Percentiles rank a stretch among this genome's conserved stretches.
Evolutionary conservation across 1,139 yeast genomes (phyloP).

Genomic region (Suhomyces atakaporum): DNA sequence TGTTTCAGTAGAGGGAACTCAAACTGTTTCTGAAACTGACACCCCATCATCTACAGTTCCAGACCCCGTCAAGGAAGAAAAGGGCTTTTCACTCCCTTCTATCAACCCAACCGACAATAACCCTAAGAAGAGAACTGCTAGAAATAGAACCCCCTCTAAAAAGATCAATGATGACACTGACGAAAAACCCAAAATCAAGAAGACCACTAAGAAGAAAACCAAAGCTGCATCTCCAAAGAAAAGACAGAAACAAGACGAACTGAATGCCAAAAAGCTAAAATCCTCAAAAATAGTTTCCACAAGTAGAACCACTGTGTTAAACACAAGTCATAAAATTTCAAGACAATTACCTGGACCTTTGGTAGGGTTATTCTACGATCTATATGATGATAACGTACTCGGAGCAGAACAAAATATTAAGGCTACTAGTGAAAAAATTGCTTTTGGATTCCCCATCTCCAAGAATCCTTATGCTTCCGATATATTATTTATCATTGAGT

Average conservation of each 20-base stretch:
- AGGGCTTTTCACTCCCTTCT: too few species aligned
- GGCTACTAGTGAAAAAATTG: constrained; percentile 19
- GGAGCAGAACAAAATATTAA: constrained; percentile 23
- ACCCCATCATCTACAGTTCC: too few species aligned
- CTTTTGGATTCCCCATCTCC: constrained; percentile 34
- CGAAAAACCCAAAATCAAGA: constrained; percentile 2
- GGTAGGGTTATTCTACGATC: constrained; percentile 36
- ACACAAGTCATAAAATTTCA: constrained; percentile 31
- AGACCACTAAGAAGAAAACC: constrained; percentile 1
- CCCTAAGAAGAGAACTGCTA: constrained; percentile 4
- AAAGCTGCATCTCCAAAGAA: constrained; percentile 1
- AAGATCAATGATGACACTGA: constrained; percentile 2
- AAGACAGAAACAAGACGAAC: constrained; percentile 8
- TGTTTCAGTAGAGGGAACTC: too few species aligned
- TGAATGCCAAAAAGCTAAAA: constrained; percentile 6
- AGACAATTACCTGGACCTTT: constrained; percentile 46
- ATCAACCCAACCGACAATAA: too few species aligned
- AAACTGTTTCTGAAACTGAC: too few species aligned
- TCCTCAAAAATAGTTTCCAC: constrained; percentile 14
- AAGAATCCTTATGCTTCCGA: constrained; percentile 48
- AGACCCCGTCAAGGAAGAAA: too few species aligned
- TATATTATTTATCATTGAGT: constrained; percentile 44
- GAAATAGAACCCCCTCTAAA: constrained; percentile 6
- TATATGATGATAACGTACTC: constrained; percentile 41
- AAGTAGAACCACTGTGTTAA: constrained; percentile 37